Evolutionary conservation across 2,329 filamentous ascomycete genomes (phyloP).

Genomic region (Cytospora mali): DNA sequence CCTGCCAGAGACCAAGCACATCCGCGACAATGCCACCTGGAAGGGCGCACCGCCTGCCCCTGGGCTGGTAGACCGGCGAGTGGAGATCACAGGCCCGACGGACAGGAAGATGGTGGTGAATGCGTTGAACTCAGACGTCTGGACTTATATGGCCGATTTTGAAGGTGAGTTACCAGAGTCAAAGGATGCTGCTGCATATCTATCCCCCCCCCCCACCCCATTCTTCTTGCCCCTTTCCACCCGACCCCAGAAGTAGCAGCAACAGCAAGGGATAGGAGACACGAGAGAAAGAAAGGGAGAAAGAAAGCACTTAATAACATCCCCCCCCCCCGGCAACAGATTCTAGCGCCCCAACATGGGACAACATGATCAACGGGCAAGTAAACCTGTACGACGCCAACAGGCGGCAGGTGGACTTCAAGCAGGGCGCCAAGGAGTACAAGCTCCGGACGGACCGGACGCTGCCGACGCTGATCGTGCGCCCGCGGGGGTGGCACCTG

Average conservation of each 20-base stretch:
- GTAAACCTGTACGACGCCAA: constrained; percentile 97
- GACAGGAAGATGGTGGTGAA: constrained; percentile 99
- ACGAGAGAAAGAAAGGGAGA: too few relatives aligned
- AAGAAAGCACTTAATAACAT: constrained; percentile 29
- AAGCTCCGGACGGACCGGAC: constrained; percentile 90
- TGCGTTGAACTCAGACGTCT: constrained; percentile 91
- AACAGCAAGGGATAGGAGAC: not conserved
- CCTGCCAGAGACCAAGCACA: constrained; percentile 91
- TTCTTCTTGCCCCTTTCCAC: too few relatives aligned
- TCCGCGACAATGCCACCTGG: constrained; percentile 93
- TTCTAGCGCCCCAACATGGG: constrained; percentile 94
- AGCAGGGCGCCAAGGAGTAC: constrained; percentile 93
- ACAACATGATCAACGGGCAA: constrained; percentile 99
- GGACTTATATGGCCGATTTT: constrained; percentile 99
- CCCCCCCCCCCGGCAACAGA: constrained; percentile 54
- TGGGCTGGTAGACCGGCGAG: constrained; percentile 86
- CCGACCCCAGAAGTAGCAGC: too few relatives aligned
- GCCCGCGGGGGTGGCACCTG: constrained; percentile 95
- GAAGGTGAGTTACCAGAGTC: constrained; percentile 66
- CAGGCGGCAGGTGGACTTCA: constrained; percentile 93
- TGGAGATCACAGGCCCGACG: constrained; percentile 96
- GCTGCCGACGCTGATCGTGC: constrained; percentile 87
- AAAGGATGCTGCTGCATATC: not conserved
- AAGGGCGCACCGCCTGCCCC: constrained; percentile 89
- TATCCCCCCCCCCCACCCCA: not conserved